Base-by-base conservation (phyloP, 257 asterid species). In the Lantana camara region DNA sequence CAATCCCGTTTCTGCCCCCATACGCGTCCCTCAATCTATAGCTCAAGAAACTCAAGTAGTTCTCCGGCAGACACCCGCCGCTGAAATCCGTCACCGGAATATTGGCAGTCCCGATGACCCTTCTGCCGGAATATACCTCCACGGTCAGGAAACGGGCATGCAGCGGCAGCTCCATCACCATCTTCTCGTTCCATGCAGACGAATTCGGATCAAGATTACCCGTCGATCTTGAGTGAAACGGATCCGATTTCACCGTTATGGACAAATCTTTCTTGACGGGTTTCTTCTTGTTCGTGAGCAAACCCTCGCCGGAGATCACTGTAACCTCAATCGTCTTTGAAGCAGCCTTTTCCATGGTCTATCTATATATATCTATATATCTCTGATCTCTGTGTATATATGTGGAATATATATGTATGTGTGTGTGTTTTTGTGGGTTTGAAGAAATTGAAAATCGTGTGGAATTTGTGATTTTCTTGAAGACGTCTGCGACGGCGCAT, bases 1-100 rank as follows among this genome's bases (percentile, higher is more conserved):
- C 70, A 41, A 91, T 89, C 73, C 98, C 98, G 58, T 83, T 89
- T 73, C 66, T 84, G 42, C 62, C 76, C 1, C 96, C 95, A n/a
- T 44, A 41, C 0, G 14, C 42, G 38, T 75, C 85, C 80, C 85
- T 74, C 74, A 91, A 62, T 79, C 96, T 80, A 13, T 91, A 91
- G 61, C 96, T 89, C 88, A 91, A 60, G 53, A 91, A 83, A 15
- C 83, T 89, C 87, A 89, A 20, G 46, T 85, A 72, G 40, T 80
- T 80, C 3, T 78, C 85, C 6, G 96, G 96, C 45, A 85, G 66
- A 41, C 50, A 13, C 8, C 88, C 92, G 7, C 95, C 96, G 24
- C 35, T n/a, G 64, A 91, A 89, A 72, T 91, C 98, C 22, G 93
- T 58, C 3, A 78, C 79, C 0, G 93, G 95, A 23, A 91, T 77